Percentiles rank a stretch among this genome's conserved stretches.
These are phyloP conservation scores for Candida sanyiensis DNA, from an alignment of 805 yeast genomes.

Conservation along the genomic window DNA sequence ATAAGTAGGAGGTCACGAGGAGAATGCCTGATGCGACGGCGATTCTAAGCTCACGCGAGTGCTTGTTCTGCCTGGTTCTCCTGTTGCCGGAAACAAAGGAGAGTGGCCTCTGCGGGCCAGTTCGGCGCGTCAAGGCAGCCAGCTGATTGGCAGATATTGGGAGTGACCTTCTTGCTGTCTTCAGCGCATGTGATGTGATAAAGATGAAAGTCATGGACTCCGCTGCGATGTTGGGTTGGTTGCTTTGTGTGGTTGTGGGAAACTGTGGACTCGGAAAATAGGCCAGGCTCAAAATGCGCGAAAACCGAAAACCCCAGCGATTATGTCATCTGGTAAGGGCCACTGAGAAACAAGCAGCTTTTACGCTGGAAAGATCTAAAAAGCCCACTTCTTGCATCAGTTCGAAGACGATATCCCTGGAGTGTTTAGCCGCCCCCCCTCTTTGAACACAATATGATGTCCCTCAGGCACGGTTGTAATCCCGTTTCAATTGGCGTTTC, in stretches of 20 bases:
- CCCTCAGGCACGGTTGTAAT: no score
- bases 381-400: no score
- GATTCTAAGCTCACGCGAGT: constrained; percentile 18
- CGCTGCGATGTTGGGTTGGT: not conserved
- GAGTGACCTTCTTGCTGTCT: constrained; percentile 1
- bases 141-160: constrained; percentile 1
- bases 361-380: no score
- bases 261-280: no score
- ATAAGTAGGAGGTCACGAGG: constrained; percentile 25
- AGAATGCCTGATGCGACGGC: constrained; percentile 27
- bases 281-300: no score
- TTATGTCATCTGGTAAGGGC: no score
- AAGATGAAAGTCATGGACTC: constrained; percentile 6
- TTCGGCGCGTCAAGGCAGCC: not conserved
- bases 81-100: not conserved
- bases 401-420: no score
- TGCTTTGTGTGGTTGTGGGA: not conserved
- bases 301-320: no score
- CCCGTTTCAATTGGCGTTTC: no score
- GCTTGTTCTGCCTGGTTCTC: constrained; percentile 1
- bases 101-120: not conserved
- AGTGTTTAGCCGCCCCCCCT: no score
- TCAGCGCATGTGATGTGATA: constrained; percentile 8
- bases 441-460: no score
- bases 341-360: no score